A percentile compares a stretch with the other conserved stretches of the same genome.
Conservation (phyloP, 495 filamentous ascomycete species). For the Halenospora varia region DNA sequence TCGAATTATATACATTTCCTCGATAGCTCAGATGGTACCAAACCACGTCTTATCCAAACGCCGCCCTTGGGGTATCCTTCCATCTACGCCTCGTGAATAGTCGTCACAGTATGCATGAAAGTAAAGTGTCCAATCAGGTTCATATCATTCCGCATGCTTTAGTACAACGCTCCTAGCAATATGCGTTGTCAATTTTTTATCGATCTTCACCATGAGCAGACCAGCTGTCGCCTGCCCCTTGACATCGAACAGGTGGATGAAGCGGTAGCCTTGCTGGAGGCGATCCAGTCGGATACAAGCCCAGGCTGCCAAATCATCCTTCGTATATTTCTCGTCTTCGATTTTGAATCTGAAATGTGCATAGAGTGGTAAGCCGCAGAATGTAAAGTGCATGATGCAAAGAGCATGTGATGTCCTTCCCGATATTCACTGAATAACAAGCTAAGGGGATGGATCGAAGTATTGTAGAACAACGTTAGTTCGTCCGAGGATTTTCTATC, state of each 20-base stretch:
- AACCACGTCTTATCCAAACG: not conserved
- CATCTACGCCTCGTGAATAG: not conserved
- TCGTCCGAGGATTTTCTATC: not conserved
- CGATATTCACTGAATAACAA: not conserved
- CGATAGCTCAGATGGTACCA: not conserved
- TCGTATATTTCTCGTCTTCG: slow-evolving; percentile 68
- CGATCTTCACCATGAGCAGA: slow-evolving; percentile 56
- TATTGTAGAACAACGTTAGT: no score
- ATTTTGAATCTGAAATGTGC: slow-evolving; percentile 65
- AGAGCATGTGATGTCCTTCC: not conserved
- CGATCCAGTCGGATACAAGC: slow-evolving; percentile 81
- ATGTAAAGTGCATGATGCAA: not conserved
- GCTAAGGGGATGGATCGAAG: no score
- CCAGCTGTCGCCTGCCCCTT: slow-evolving; percentile 58
- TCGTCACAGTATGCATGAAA: not conserved
- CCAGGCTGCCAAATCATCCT: slow-evolving; percentile 79
- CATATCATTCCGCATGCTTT: not conserved
- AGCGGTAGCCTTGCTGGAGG: slow-evolving; percentile 66
- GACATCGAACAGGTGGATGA: slow-evolving; percentile 67
- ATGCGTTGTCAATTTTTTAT: slow-evolving; percentile 17
- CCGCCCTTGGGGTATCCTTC: not conserved
- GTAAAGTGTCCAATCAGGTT: not conserved
- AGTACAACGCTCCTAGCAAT: not conserved
- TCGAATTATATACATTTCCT: not conserved
- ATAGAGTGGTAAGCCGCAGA: not conserved